These are phyloP conservation scores for Setomelanomma holmii DNA, from an alignment of 2,329 filamentous ascomycete species.

Conservation along the genomic window DNA sequence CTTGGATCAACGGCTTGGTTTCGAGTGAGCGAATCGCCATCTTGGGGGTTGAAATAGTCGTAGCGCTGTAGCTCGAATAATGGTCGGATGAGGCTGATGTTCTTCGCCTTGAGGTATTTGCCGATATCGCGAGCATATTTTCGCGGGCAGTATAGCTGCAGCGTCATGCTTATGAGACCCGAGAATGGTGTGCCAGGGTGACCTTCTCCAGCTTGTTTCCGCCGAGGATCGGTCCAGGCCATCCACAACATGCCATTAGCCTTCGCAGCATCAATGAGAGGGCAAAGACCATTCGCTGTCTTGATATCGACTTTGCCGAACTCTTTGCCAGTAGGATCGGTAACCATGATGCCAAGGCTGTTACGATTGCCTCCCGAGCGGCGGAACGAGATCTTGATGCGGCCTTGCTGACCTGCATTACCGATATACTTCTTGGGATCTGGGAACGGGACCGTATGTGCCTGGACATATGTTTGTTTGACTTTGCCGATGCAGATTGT, in stretches of 20 bases:
- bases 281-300: slow-evolving; percentile 71
- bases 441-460: slow-evolving; percentile 71
- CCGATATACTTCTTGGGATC: slow-evolving; percentile 69
- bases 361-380: slow-evolving; percentile 62
- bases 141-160: slow-evolving; percentile 81
- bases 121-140: slow-evolving; percentile 72
- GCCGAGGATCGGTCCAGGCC: slow-evolving; percentile 73
- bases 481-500: slow-evolving; percentile 84
- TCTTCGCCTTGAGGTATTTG: slow-evolving; percentile 68
- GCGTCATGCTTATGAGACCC: slow-evolving; percentile 61
- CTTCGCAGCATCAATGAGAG: slow-evolving; percentile 71
- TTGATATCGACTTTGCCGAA: slow-evolving; percentile 79
- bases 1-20: slow-evolving; percentile 22
- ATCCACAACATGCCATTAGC: slow-evolving; percentile 72
- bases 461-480: slow-evolving; percentile 70
- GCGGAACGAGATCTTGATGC: slow-evolving; percentile 75
- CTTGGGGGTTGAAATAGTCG: slow-evolving; percentile 79
- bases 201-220: slow-evolving; percentile 66
- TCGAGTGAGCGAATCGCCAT: slow-evolving; percentile 18
- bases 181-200: slow-evolving; percentile 27
- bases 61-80: slow-evolving; percentile 68
- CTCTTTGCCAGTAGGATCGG: slow-evolving; percentile 72
- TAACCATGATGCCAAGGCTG: slow-evolving; percentile 74
- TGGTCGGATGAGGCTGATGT: slow-evolving; percentile 72
- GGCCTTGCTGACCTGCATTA: slow-evolving; percentile 66